Evolutionary conservation across 139 green algal genomes (phyloP).

Genomic region (Pycnococcus provasolii): DNA sequence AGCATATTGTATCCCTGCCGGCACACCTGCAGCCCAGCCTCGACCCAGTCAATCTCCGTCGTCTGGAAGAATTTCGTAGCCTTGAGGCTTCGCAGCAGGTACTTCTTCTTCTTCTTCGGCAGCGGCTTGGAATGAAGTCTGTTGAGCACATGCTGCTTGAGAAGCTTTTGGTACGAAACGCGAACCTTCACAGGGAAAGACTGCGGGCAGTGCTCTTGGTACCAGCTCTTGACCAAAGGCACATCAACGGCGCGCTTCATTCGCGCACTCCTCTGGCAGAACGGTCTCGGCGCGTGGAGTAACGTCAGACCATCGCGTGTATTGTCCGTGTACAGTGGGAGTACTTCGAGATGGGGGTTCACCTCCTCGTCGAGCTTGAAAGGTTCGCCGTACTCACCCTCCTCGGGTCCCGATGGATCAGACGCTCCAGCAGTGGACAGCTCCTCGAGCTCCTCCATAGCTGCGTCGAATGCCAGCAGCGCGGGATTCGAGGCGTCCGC

Average conservation of each 20-base stretch:
- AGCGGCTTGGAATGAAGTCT: slow-evolving; percentile 78
- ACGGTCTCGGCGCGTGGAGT: slow-evolving; percentile 86
- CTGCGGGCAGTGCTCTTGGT: slow-evolving; percentile 66
- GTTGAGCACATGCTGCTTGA: slow-evolving; percentile 98
- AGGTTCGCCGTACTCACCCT: slow-evolving; percentile 72
- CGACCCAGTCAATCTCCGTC: slow-evolving; percentile 98
- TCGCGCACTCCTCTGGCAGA: slow-evolving; percentile 76
- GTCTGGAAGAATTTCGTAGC: slow-evolving; percentile 99
- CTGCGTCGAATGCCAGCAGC: too few species aligned
- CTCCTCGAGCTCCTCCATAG: too few species aligned
- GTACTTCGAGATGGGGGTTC: slow-evolving; percentile 33
- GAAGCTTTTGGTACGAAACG: slow-evolving; percentile 98
- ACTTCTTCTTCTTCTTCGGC: slow-evolving; percentile 80
- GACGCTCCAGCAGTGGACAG: not conserved
- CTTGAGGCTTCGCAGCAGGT: slow-evolving; percentile 77
- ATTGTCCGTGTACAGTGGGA: slow-evolving; percentile 67
- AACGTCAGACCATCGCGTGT: slow-evolving; percentile 84
- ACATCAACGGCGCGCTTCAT: slow-evolving; percentile 83
- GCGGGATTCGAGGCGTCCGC: too few species aligned
- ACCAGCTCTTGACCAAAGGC: slow-evolving; percentile 89
- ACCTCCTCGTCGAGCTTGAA: slow-evolving; percentile 75
- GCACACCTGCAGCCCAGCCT: slow-evolving; percentile 96
- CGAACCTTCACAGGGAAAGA: slow-evolving; percentile 90
- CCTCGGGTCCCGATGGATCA: slow-evolving; percentile 22
- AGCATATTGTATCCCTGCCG: slow-evolving; percentile 99